Percentiles rank a stretch among this genome's conserved stretches.
Evolutionary conservation across 768 basidiomycete species (phyloP).

Genomic region (Mycena pura): DNA sequence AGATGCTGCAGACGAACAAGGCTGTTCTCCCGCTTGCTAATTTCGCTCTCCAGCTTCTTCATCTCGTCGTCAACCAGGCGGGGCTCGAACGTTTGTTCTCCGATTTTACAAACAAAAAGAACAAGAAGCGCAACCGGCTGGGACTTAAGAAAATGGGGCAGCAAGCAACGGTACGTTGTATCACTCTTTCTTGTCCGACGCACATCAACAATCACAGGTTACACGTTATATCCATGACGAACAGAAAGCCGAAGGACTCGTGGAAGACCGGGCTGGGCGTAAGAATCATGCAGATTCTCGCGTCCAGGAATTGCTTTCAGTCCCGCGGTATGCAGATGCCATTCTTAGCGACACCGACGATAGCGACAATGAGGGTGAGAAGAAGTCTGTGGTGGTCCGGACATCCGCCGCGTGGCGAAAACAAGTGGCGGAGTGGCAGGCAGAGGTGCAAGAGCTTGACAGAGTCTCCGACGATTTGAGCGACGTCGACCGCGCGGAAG

Average conservation of each 20-base stretch:
- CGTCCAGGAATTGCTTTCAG: neutral
- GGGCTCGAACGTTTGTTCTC: neutral
- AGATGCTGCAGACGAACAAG: neutral
- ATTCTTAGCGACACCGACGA: slow-evolving; percentile 15
- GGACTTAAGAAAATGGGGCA: neutral
- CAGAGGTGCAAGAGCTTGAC: slow-evolving; percentile 5
- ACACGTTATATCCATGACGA: neutral
- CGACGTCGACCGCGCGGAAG: neutral
- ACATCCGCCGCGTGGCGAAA: slow-evolving; percentile 7
- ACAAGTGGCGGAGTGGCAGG: slow-evolving; percentile 8
- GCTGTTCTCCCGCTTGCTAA: neutral
- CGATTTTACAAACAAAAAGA: neutral
- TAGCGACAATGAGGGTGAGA: slow-evolving; percentile 8
- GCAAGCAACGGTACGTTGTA: neutral
- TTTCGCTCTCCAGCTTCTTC: neutral
- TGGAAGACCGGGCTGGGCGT: neutral
- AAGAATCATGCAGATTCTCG: neutral
- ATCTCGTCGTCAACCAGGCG: no score
- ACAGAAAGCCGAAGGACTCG: neutral
- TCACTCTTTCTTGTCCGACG: neutral
- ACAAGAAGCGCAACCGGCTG: neutral
- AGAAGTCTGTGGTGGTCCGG: neutral
- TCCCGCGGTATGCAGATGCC: slow-evolving; percentile 8
- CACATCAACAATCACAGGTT: neutral
- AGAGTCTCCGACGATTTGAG: neutral